Evolutionary conservation across 2,329 filamentous ascomycete species (phyloP).

Genomic region (Talaromyces islandicus): DNA sequence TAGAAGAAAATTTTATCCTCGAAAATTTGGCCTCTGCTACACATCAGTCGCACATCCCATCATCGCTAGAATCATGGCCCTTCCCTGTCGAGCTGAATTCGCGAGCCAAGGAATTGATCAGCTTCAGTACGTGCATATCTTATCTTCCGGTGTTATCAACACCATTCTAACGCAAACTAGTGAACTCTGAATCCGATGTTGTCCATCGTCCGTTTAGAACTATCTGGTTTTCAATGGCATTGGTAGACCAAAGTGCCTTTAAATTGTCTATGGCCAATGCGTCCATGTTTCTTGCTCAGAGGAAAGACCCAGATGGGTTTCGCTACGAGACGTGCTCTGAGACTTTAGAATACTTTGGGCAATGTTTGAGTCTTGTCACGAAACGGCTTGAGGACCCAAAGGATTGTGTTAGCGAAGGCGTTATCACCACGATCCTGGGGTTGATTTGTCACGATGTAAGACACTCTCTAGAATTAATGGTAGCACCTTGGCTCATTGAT

Average conservation of each 20-base stretch:
- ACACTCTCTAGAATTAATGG: neutral
- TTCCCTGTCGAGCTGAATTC: slow-evolving; percentile 9
- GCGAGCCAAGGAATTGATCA: slow-evolving; percentile 11
- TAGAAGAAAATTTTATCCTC: neutral
- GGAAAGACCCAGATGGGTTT: slow-evolving; percentile 10
- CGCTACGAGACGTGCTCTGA: slow-evolving; percentile 17
- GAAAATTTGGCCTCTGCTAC: neutral
- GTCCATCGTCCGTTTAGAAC: slow-evolving; percentile 20
- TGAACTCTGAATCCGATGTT: slow-evolving; percentile 14
- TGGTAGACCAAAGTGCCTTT: slow-evolving; percentile 18
- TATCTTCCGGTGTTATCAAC: neutral
- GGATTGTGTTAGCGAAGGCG: slow-evolving; percentile 14
- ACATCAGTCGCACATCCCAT: neutral
- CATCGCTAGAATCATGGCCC: slow-evolving; percentile 6
- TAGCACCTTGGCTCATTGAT: neutral
- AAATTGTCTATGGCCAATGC: slow-evolving; percentile 20
- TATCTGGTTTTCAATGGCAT: slow-evolving; percentile 21
- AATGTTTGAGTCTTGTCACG: slow-evolving; percentile 15
- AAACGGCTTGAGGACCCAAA: slow-evolving; percentile 13
- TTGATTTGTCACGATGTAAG: slow-evolving; percentile 21
- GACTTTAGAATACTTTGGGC: slow-evolving; percentile 16
- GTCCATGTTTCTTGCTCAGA: slow-evolving; percentile 20
- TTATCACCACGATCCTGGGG: slow-evolving; percentile 16
- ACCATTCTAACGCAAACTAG: neutral
- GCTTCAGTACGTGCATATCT: slow-evolving; percentile 11